Percentiles rank a stretch among this genome's conserved stretches.
Conservation (phyloP, 345 rosid genomes). For the Arabis hirsuta region DNA sequence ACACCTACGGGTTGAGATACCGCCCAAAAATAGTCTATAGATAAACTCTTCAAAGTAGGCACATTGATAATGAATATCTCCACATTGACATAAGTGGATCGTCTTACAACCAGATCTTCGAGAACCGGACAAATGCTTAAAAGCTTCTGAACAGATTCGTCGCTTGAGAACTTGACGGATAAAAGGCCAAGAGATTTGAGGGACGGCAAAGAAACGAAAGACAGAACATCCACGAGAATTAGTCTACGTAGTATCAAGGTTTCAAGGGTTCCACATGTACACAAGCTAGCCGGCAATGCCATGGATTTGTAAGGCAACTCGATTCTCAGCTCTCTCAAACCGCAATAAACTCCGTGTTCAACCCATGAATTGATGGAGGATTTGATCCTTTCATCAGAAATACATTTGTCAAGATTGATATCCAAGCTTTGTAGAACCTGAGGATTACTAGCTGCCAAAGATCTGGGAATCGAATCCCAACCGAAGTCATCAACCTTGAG, state of each 20-base stretch:
- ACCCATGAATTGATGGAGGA: not conserved
- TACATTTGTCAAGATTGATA: not conserved
- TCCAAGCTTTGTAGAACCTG: conserved; percentile 2
- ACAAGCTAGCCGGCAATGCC: not conserved
- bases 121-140: conserved; percentile 15
- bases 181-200: conserved; percentile 22
- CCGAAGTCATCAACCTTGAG: not conserved
- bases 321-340: conserved; percentile 21
- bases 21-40: not conserved
- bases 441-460: not conserved
- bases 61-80: conserved; percentile 15
- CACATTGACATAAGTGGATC: not conserved
- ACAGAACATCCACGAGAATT: not conserved
- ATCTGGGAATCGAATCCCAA: not conserved
- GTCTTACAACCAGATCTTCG: conserved; percentile 11
- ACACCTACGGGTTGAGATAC: conserved; percentile 1
- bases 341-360: not conserved
- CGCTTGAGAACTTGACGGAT: conserved; percentile 17
- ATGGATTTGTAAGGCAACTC: not conserved
- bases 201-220: not conserved
- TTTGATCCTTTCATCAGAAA: too few relatives aligned
- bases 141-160: conserved; percentile 23
- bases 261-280: conserved; percentile 7
- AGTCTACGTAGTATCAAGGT: conserved; percentile 12
- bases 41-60: conserved; percentile 10